Conservation (phyloP, 257 asterid genomes). For the Forsythia suspensa region DNA sequence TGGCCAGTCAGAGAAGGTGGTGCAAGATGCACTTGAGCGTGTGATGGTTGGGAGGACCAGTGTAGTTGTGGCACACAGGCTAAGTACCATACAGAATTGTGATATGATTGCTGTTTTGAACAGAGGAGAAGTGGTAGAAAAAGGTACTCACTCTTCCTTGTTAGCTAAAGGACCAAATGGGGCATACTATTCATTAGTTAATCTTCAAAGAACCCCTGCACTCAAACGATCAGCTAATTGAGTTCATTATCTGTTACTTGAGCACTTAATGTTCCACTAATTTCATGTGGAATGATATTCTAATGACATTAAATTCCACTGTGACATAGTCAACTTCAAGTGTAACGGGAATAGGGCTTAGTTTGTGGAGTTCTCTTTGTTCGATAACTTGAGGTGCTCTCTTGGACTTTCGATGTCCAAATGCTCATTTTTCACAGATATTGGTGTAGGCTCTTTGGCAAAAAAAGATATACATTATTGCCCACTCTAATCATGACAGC, state of each 20-base stretch:
- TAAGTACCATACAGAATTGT: constrained; percentile 74
- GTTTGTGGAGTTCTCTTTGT: neutral
- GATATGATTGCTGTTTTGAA: constrained; percentile 72
- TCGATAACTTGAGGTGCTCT: neutral
- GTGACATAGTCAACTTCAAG: neutral
- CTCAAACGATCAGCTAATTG: constrained; percentile 1
- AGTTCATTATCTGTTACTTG: neutral
- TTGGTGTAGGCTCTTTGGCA: no score
- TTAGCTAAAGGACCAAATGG: constrained; percentile 59
- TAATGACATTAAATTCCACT: neutral
- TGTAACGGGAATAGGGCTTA: neutral
- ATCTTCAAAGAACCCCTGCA: constrained; percentile 50
- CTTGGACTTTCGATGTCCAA: no score
- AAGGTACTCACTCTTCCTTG: constrained; percentile 74
- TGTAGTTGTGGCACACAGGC: constrained; percentile 85
- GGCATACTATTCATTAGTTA: constrained; percentile 67
- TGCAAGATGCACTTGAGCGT: constrained; percentile 81
- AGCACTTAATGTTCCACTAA: neutral
- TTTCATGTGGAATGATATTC: neutral
- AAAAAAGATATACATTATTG: no score
- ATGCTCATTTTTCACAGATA: no score
- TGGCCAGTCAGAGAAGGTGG: constrained; percentile 75
- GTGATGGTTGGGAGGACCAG: constrained; percentile 86
- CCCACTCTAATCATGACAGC: no score
- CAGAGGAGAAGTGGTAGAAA: constrained; percentile 69